A percentile compares a stretch with the other conserved stretches of the same genome.
These are phyloP conservation scores for Aciculoconidium aculeatum DNA, from an alignment of 805 yeast genomes.

Conservation along the genomic window DNA sequence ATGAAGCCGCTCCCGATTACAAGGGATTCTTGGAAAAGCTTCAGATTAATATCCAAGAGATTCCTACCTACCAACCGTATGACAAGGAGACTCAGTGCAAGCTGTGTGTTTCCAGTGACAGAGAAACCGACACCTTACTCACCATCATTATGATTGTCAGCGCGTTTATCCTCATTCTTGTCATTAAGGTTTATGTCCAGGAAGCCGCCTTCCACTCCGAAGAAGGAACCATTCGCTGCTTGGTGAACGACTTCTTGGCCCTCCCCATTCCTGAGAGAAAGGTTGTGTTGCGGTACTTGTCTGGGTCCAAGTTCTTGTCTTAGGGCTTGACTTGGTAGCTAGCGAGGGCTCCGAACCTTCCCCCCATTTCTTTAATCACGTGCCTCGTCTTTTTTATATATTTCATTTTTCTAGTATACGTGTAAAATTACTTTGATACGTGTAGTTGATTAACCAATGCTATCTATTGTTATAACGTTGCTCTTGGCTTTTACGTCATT, in stretches of 20 bases:
- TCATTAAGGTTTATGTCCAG: constrained; percentile 1
- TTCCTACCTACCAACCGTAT: too few species aligned
- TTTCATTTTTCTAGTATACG: too few species aligned
- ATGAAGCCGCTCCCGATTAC: too few species aligned
- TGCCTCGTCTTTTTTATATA: not conserved
- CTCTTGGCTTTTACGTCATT: constrained; percentile 10
- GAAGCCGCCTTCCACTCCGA: not conserved
- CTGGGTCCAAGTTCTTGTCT: constrained; percentile 1
- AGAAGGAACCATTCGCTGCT: constrained; percentile 4
- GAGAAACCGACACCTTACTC: constrained; percentile 1
- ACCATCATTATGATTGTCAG: constrained; percentile 1
- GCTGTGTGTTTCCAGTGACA: not conserved
- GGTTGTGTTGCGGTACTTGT: constrained; percentile 4
- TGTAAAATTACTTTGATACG: too few species aligned
- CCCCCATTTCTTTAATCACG: too few species aligned
- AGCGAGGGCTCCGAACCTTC: too few species aligned
- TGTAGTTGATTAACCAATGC: too few species aligned
- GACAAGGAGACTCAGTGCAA: constrained; percentile 2
- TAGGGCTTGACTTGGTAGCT: too few species aligned
- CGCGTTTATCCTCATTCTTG: not conserved
- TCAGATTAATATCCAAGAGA: too few species aligned
- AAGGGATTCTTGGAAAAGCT: too few species aligned
- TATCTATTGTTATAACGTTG: constrained; percentile 4
- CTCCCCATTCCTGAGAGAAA: not conserved
- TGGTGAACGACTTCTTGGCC: constrained; percentile 5